Base-by-base conservation (phyloP, 1,284 basidiomycete genomes). In the Puccinia horiana region DNA sequence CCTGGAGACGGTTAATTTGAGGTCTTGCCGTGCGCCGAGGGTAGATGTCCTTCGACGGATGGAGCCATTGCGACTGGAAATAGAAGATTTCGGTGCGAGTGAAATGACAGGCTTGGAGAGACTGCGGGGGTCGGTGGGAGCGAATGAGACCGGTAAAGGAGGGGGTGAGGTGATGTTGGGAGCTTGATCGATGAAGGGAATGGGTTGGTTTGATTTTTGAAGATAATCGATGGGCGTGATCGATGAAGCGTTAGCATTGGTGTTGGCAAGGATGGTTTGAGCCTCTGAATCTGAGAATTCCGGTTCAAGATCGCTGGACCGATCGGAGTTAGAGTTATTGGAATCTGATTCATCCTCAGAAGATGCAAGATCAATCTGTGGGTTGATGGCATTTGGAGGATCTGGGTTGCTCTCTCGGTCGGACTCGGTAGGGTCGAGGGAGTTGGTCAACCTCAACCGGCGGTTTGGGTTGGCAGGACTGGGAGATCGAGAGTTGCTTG, bases 161-260 rank as follows among this genome's bases (percentile, higher is more conserved):
- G 79, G 69, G 16, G 79, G 70, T 4, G 79, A 73, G 40, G 69
- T 81, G 32, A 74, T 40, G 44, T 73, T 73, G 32, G 79, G 77
- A 40, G 77, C 77, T 42, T 80, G 77, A 58, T 80, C 77, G 12
- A 80, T 54, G 35, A 80, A 80, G 16, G 77, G 77, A 18, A 80
- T 56, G 37, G 77, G 77, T 42, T 80, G 77, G 42, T 80, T 56
- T 2, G 77, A 80, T 29, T 42, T 58, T 52, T 80, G 77, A 29
- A 81, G 32, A 32, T 44, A 81, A 37, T 81, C 79, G 40, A 73
- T 73, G 47, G 79, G 79, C 11, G 69, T 81, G 35, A 42, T 54
- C 2, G 79, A 67, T 37, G 79, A 81, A 23, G 79, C 69, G 47
- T 81, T 81, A 11, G 79, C 79, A 42, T 67, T 42, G 18, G 79